Base-by-base conservation (phyloP, 2,329 filamentous ascomycete genomes). In the Akanthomyces lecanii region DNA sequence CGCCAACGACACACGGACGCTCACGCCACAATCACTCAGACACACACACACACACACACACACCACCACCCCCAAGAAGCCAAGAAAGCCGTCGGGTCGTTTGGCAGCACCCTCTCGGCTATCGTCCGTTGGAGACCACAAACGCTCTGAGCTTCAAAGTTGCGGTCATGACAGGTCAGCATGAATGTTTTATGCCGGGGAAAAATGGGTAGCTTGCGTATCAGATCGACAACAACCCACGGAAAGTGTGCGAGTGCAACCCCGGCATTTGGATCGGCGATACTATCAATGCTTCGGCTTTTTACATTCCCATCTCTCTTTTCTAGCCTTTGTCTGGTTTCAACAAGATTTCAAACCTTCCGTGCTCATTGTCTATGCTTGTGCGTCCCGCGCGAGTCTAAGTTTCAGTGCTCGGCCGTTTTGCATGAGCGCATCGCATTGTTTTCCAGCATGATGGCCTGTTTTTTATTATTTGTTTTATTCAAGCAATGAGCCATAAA, bases 201-300 rank as follows among this genome's bases (percentile, higher is more conserved):
- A 42, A 55, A 42, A 21, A 45, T 25, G 55, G 44, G 33, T 36
- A 2, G 14, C 30, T 16, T 53, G 28, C 33, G 28, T 36, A 36
- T 48, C 44, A 48, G 30, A 58, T 58, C 55, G 55, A 58, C 44
- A 25, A 50, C 47, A 8, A 11, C 7, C 33, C 33, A 33, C 58
- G 58, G 58, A 61, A 53, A 53, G 48, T 61, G 33, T 53, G 48
- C 50, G 58, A 61, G 25, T 25, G 18, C 38, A 61, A 59, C 58
- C 58, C 58, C 47, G 18, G 48, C 25, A 61, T 45, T 53, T 40
- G 36, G 47, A 60, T 60, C 57, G 21, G 33, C 47, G 57, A 52
- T 51, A 25, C 42, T 16, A 14, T 18, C 3, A 18, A 38, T 18
- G 47, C 47, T 8, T 50, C 16, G 23, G 14, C 42, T 16, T 28